These are phyloP conservation scores for Xerocomellus dryophilus DNA, from an alignment of 768 basidiomycete species.

Conservation along the genomic window DNA sequence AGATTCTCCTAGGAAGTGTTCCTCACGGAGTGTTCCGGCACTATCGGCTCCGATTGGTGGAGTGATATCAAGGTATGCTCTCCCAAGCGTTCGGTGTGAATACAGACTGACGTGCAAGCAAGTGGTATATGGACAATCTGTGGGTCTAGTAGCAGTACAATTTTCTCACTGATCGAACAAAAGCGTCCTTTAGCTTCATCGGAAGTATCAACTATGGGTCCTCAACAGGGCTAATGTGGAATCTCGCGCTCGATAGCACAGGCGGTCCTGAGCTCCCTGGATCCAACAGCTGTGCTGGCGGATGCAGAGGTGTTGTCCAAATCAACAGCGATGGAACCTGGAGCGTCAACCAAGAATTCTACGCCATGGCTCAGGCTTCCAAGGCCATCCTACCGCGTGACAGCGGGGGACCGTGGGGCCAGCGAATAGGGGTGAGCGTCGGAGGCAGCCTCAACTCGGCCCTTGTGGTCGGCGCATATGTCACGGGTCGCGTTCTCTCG, in stretches of 20 bases:
- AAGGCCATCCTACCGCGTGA: conserved; percentile 73
- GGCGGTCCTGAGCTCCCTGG: conserved; percentile 67
- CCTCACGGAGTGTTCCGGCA: conserved; percentile 64
- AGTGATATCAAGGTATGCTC: conserved; percentile 62
- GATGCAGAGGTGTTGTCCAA: conserved; percentile 65
- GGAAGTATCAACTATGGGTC: conserved; percentile 35
- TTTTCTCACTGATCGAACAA: conserved; percentile 26
- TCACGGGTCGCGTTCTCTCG: conserved; percentile 52
- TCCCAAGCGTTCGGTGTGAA: neutral
- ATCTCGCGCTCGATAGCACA: conserved; percentile 59
- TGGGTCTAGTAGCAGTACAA: conserved; percentile 28
- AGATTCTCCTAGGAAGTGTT: conserved; percentile 35
- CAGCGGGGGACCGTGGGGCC: conserved; percentile 60
- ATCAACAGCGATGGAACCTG: conserved; percentile 64
- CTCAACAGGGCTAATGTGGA: conserved; percentile 67
- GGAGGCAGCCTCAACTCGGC: conserved; percentile 56
- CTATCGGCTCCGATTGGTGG: conserved; percentile 74
- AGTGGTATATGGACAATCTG: conserved; percentile 74
- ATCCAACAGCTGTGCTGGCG: conserved; percentile 58
- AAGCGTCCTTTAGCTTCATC: conserved; percentile 33
- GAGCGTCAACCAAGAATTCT: conserved; percentile 73
- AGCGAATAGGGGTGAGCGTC: conserved; percentile 63
- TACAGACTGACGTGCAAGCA: conserved; percentile 9
- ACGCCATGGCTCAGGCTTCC: conserved; percentile 70
- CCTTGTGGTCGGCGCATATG: conserved; percentile 63